Evolutionary conservation across 2,329 filamentous ascomycete species (phyloP), one percentile per base, ranked within the genome.

Genomic region (Trichoderma sp.): DNA sequence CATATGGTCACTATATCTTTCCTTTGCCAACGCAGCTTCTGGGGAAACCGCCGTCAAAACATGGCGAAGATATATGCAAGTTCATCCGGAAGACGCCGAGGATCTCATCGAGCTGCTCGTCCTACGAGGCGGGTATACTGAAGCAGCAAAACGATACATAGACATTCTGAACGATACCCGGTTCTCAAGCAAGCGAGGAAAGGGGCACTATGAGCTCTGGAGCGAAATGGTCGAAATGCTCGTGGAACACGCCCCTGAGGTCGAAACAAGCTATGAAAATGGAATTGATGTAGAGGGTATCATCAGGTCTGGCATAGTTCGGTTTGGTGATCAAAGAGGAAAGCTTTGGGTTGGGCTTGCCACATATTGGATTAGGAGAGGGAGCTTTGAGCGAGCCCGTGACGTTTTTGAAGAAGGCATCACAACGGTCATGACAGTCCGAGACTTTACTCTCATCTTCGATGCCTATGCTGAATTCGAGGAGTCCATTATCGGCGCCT

Each of bases 391-490:
- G 85, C 93, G 93, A 77, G 95, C 97, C 16, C 89, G 97, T 78
- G 97, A 99, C 83, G 89, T 97, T 4, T 98, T 98, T 79, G 97
- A 99, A 84, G 95, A 98, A 84, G 97, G 94, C 62, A 94, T 98
- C 78, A 98, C 95, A 12, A 98, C 96, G 1, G 97, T 98, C 77
- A 98, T 98, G 96, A 99, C 97, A 2, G 95, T 99, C 62, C 93
- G 97, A 74, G 97, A 99, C 85, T 99, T 99, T 82, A 97, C 95
- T 1, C 90, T 98, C 74, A 93, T 98, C 63, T 99, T 99, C 80
- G 97, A 99, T 84, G 94, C 95, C 0, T 99, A 98, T 81, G 93
- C 94, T 38, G 97, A 99, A 84, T 98, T 98, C 77, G 97, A 99
- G 83, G 97, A 99, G 85, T 96, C 95, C 0, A 93, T 98, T 79